Evolutionary conservation across 768 basidiomycete genomes (phyloP), one percentile per base, ranked within the genome.

Genomic region (Glaciozyma martinii): DNA sequence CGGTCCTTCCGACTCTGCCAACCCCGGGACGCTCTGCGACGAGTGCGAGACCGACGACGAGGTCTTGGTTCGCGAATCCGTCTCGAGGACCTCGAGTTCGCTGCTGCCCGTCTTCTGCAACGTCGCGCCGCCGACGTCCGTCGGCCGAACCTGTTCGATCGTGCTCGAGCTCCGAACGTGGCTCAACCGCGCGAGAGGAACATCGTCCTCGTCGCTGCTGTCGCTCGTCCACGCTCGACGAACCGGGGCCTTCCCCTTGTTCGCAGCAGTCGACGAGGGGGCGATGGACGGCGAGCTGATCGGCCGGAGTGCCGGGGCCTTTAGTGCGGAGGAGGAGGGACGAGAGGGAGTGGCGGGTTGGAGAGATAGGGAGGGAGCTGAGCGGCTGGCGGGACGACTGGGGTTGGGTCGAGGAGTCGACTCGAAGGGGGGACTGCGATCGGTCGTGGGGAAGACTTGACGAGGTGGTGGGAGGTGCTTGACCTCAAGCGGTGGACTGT

Each of bases 141-240:
- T 29, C 43, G 50, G 58, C 23, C 59, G 32, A 6, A 57, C 59
- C 15, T 66, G 37, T 23, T 65, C 59, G 25, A 55, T 58, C 52
- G 60, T 61, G n/a, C 68, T 69, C 52, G 62, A 59, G 33, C 64
- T 65, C 5, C 64, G 30, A 23, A 59, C 59, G 37, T n/a, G 18
- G 44, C 37, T 40, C 12, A 68, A 56, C 53, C 54, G 50, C 56
- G 68, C 59, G 23, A 69, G 59, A 33, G 68, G 68, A 0, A 69
- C 64, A 29, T 69, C 68, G 56, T 66, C 49, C 21, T 68, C 67
- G 47, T 63, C 64, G 47, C 68, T 69, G 50, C 61, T 60, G 37
- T 63, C 68, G 25, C 58, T 65, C 59, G 57, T 19, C 58, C 57
- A 44, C 25, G 46, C 56, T 9, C 47, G 62, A 13, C 40, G n/a